Evolutionary conservation across 2,329 filamentous ascomycete genomes (phyloP), one percentile per base, ranked within the genome.

Genomic region (Xylaria sp.): DNA sequence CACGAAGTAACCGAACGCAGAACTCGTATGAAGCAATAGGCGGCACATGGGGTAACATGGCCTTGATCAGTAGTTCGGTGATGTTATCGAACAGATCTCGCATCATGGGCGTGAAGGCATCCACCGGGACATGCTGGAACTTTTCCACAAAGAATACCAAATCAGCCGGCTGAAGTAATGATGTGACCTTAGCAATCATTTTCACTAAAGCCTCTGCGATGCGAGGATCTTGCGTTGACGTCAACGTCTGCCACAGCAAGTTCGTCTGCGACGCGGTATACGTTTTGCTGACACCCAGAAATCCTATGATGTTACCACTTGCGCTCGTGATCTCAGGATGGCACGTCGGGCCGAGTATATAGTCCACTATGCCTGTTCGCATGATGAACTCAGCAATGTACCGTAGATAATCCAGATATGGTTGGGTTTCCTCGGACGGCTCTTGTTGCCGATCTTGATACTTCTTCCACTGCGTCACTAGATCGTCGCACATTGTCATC

Each of bases 311-410:
- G 64, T 96, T 96, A 47, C 83, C 81, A 68, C 90, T 90, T 66
- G 92, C 86, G 42, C 83, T 80, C 18, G 95, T 94, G 56, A 97
- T 85, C 70, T 96, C 92, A 1, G 92, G 91, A 69, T 97, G 94
- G 37, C 93, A 97, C 58, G 92, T 92, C 11, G 93, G 86, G 1
- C 93, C 91, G 55, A 97, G 83, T 51, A 99, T 86, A 73, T 97
- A 97, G 60, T 92, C 85, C 23, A 96, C 83, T 30, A 97, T 78
- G 56, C 86, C 85, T 46, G 88, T 87, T 5, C 80, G 76, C 13
- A 88, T 79, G 39, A 97, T 78, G 64, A 90, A 88, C 23, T 83
- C 78, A 4, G 90, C 85, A 56, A 95, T 77, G 66, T 88, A 87
- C 10, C 82, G 79, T 64, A 93, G 77, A 53, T 90, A 78, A 2